Evolutionary conservation across 345 rosid species (phyloP).

Genomic region (Populus simonii): DNA sequence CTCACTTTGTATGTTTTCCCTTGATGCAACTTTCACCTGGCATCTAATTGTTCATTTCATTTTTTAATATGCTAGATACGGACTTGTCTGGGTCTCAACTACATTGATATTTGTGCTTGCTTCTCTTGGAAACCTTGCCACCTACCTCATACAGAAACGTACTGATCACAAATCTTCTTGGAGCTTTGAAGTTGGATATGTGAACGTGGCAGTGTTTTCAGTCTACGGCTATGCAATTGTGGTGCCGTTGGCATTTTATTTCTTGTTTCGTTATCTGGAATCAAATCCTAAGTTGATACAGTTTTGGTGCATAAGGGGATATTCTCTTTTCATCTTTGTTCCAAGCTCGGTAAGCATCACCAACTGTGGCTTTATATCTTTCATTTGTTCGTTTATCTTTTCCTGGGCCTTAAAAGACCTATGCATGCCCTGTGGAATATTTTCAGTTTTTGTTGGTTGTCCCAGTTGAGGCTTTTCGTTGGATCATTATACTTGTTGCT

Average conservation of each 20-base stretch:
- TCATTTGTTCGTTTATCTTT: neutral
- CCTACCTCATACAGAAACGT: slow-evolving; percentile 69
- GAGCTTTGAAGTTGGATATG: slow-evolving; percentile 82
- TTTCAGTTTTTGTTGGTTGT: slow-evolving; percentile 76
- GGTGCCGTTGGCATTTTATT: slow-evolving; percentile 83
- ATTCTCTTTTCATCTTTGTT: slow-evolving; percentile 75
- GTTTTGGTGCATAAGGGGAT: slow-evolving; percentile 98
- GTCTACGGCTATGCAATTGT: slow-evolving; percentile 70
- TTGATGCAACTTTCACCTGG: neutral
- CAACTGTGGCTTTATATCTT: neutral
- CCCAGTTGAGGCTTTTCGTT: slow-evolving; percentile 74
- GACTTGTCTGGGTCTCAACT: slow-evolving; percentile 87
- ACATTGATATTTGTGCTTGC: slow-evolving; percentile 79
- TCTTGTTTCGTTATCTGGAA: slow-evolving; percentile 75
- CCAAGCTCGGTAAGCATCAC: slow-evolving; percentile 61
- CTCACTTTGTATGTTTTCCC: neutral
- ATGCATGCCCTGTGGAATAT: slow-evolving; percentile 2
- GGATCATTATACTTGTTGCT: slow-evolving; percentile 72
- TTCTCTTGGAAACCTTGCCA: slow-evolving; percentile 81
- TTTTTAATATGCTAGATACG: slow-evolving; percentile 57
- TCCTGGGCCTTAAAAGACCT: neutral
- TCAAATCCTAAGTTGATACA: slow-evolving; percentile 72
- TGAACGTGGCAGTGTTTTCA: slow-evolving; percentile 60
- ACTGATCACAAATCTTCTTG: slow-evolving; percentile 49
- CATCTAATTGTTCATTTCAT: neutral